Conservation (phyloP, 225 moss, liverwort and hornwort species). For the Bryoerythrophyllum caledonicum region DNA sequence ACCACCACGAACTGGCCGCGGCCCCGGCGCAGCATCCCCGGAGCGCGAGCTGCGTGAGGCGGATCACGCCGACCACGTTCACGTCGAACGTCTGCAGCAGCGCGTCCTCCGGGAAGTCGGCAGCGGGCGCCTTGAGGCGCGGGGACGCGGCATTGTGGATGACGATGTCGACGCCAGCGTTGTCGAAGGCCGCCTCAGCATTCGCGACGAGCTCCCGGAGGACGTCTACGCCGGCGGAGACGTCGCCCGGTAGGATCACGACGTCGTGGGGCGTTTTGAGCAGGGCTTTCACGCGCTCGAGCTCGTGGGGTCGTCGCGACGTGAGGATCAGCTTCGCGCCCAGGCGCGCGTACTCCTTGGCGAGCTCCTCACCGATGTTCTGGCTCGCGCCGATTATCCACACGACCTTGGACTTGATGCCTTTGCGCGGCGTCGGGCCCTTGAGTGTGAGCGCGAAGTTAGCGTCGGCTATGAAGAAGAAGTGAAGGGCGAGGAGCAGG, state of each 20-base stretch:
- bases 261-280: slow-evolving; percentile 55
- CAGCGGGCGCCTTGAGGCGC: slow-evolving; percentile 49
- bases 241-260: slow-evolving; percentile 67
- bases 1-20: slow-evolving; percentile 78
- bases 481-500: slow-evolving; percentile 35
- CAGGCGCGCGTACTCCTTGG: slow-evolving; percentile 65
- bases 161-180: slow-evolving; percentile 72
- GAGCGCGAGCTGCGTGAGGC: slow-evolving; percentile 63
- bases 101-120: slow-evolving; percentile 61
- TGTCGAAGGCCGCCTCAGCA: slow-evolving; percentile 66
- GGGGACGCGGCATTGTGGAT: slow-evolving; percentile 76
- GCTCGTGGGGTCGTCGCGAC: slow-evolving; percentile 57
- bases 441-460: slow-evolving; percentile 60
- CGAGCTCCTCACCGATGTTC: slow-evolving; percentile 75
- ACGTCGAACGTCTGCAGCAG: slow-evolving; percentile 61
- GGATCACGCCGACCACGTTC: slow-evolving; percentile 71
- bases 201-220: slow-evolving; percentile 53
- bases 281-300: slow-evolving; percentile 66
- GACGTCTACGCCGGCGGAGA: slow-evolving; percentile 38
- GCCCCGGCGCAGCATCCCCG: slow-evolving; percentile 59
- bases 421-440: slow-evolving; percentile 48
- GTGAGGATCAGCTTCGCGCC: slow-evolving; percentile 85
- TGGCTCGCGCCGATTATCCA: slow-evolving; percentile 90
- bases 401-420: slow-evolving; percentile 77
- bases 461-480: slow-evolving; percentile 36